Conservation (phyloP, 441 rosid species). For the Eruca vesicaria region DNA sequence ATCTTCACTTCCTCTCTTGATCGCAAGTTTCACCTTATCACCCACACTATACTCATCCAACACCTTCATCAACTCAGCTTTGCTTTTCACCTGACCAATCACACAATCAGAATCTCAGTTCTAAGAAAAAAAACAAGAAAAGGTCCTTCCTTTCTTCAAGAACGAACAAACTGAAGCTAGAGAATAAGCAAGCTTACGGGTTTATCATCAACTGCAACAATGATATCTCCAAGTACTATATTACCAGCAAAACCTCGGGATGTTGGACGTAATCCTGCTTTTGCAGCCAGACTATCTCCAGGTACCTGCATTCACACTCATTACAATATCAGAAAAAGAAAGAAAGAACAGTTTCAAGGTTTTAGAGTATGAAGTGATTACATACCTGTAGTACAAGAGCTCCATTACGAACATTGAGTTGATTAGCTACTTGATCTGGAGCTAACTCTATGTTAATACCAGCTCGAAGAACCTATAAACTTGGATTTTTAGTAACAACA, state of each 20-base stretch:
- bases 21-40: constrained; percentile 60
- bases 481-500: constrained; percentile 19
- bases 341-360: not conserved
- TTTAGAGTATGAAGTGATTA: not conserved
- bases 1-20: constrained; percentile 65
- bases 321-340: not conserved
- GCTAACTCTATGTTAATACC: constrained; percentile 86
- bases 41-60: constrained; percentile 83
- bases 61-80: constrained; percentile 66
- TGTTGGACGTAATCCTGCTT: constrained; percentile 74
- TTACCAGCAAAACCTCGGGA: constrained; percentile 89
- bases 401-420: constrained; percentile 88
- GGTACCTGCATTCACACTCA: constrained; percentile 55
- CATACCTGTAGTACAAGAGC: constrained; percentile 83
- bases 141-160: not conserved
- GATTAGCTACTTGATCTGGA: constrained; percentile 82
- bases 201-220: constrained; percentile 64
- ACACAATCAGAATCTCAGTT: not conserved
- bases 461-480: constrained; percentile 69
- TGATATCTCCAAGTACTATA: constrained; percentile 82
- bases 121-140: not conserved
- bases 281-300: constrained; percentile 63
- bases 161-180: constrained; percentile 6
- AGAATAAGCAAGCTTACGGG: constrained; percentile 46
- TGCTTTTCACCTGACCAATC: constrained; percentile 69